Percentiles rank a stretch among this genome's conserved stretches.
Evolutionary conservation across 192 early-diverging fungal genomes (phyloP).

Genomic region (Mortierella hygrophila): DNA sequence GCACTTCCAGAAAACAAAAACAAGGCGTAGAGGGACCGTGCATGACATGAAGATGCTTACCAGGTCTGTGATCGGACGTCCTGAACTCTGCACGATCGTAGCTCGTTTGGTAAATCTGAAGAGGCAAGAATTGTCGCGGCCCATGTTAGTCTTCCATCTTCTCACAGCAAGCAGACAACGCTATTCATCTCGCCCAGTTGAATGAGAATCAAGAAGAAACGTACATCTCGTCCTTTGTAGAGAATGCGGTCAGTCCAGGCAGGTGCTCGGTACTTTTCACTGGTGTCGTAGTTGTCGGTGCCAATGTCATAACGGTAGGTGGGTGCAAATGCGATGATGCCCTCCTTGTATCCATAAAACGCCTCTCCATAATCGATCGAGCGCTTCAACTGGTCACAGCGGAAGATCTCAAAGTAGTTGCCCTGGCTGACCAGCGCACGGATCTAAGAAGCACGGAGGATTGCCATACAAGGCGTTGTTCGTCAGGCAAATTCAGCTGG

Average conservation of each 20-base stretch:
- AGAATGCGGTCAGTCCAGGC: constrained; percentile 69
- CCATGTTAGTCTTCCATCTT: neutral
- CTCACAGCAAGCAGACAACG: neutral
- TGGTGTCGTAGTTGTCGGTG: constrained; percentile 77
- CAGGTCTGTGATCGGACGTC: constrained; percentile 88
- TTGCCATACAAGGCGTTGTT: neutral
- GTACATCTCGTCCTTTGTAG: constrained; percentile 66
- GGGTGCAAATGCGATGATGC: constrained; percentile 75
- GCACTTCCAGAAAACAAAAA: neutral
- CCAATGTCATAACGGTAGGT: constrained; percentile 89
- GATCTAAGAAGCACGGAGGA: neutral
- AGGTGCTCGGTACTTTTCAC: constrained; percentile 57
- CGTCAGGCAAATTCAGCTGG: neutral
- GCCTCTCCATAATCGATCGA: constrained; percentile 73
- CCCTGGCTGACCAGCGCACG: constrained; percentile 25
- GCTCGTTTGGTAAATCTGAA: constrained; percentile 58
- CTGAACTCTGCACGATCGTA: constrained; percentile 70
- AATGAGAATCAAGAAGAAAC: constrained; percentile 31
- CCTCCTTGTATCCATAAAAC: constrained; percentile 87
- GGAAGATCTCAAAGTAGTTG: constrained; percentile 51
- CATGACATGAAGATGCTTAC: constrained; percentile 20
- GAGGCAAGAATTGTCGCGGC: neutral
- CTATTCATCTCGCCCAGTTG: neutral
- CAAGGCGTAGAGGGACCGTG: neutral
- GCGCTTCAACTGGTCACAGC: constrained; percentile 55